These are phyloP conservation scores for Protomyces inundatus DNA, from an alignment of 1,139 yeast species.

Conservation along the genomic window DNA sequence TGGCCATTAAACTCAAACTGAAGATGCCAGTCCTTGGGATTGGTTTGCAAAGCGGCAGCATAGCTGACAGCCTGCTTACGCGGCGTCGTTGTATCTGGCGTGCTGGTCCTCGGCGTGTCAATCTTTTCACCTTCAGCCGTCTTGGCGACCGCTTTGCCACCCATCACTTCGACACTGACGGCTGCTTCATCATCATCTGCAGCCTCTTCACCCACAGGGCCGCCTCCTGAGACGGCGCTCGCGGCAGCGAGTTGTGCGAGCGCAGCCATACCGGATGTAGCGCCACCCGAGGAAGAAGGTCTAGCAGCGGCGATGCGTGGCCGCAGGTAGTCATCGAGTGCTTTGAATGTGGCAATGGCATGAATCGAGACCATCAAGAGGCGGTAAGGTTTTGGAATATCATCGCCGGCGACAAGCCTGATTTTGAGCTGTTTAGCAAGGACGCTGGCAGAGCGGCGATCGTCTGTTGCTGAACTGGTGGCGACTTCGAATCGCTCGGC, in stretches of 20 bases:
- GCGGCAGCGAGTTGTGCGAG: conserved; percentile 15
- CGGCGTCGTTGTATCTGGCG: neutral
- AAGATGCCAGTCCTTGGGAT: conserved; percentile 43
- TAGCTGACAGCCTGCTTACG: conserved; percentile 20
- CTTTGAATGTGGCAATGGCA: conserved; percentile 78
- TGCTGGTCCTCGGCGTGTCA: conserved; percentile 2
- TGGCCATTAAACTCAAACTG: conserved; percentile 63
- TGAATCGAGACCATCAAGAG: conserved; percentile 63
- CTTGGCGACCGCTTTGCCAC: neutral
- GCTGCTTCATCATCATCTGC: conserved; percentile 1
- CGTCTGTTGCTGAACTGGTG: conserved; percentile 37
- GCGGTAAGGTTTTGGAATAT: conserved; percentile 33
- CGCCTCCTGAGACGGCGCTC: neutral
- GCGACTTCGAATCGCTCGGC: conserved; percentile 70
- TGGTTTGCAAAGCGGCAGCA: conserved; percentile 30
- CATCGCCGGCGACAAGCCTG: conserved; percentile 45
- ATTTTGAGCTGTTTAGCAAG: conserved; percentile 70
- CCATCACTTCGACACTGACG: neutral
- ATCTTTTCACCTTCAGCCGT: conserved; percentile 1
- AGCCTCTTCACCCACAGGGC: neutral
- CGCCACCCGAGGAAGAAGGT: neutral
- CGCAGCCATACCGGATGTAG: neutral
- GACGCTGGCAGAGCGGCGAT: conserved; percentile 47
- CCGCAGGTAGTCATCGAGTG: conserved; percentile 55
- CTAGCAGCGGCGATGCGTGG: conserved; percentile 26